Evolutionary conservation across 495 filamentous ascomycete genomes (phyloP).

Genomic region (Penicillium diatomitis): DNA sequence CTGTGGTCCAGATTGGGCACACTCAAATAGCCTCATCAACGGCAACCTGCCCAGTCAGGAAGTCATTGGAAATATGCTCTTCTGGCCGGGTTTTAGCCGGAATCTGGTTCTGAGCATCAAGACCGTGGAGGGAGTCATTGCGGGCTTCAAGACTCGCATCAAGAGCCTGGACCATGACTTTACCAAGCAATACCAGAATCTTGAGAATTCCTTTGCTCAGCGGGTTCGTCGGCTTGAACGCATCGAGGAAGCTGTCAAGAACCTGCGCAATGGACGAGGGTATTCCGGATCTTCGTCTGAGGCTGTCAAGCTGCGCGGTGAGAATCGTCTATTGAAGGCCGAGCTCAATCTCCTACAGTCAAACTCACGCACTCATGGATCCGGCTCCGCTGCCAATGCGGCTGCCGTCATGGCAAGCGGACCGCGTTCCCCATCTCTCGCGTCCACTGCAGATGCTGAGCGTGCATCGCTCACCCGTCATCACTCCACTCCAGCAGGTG

Average conservation of each 20-base stretch:
- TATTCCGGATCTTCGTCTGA: conserved; percentile 46
- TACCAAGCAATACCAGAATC: conserved; percentile 77
- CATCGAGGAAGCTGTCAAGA: conserved; percentile 63
- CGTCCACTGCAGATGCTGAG: conserved; percentile 16
- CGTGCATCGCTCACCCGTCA: conserved; percentile 39
- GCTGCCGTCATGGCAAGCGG: conserved; percentile 19
- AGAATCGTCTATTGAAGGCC: conserved; percentile 74
- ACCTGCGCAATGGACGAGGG: conserved; percentile 31
- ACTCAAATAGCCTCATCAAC: conserved; percentile 81
- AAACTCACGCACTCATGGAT: conserved; percentile 29
- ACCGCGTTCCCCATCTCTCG: conserved; percentile 20
- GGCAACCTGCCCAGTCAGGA: conserved; percentile 77
- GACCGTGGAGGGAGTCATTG: conserved; percentile 72
- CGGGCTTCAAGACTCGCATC: conserved; percentile 72
- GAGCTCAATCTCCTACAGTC: conserved; percentile 68
- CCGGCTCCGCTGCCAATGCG: conserved; percentile 11
- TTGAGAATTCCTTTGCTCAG: conserved; percentile 71
- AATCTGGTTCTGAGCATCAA: conserved; percentile 83
- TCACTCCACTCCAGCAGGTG: conserved; percentile 28
- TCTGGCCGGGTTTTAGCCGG: conserved; percentile 74
- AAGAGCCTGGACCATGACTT: conserved; percentile 79
- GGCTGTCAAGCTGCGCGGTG: conserved; percentile 61
- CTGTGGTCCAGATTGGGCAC: conserved; percentile 86
- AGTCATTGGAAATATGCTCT: conserved; percentile 61
- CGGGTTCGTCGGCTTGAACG: conserved; percentile 82